phyloP scores from a whole-genome alignment of 1,284 basidiomycete species.

The Pholiota adiposa region DNA sequence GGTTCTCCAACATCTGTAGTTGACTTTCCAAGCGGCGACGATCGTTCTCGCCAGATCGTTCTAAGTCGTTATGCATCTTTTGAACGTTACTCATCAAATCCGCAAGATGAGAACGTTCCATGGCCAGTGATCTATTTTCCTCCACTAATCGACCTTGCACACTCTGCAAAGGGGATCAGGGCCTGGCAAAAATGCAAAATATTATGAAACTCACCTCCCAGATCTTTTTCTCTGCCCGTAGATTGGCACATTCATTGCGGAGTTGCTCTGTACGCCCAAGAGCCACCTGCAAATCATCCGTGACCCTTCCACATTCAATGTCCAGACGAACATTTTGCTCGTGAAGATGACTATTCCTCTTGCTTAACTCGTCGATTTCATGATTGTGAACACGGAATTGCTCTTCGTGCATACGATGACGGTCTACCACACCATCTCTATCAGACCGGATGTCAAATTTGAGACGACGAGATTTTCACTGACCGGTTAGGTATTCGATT shows the following conservation, averaged over 20 bases:
- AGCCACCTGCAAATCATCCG: slow-evolving; percentile 65
- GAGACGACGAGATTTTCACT: slow-evolving; percentile 29
- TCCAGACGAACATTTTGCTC: slow-evolving; percentile 71
- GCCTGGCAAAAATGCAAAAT: background rate
- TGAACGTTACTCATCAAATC: slow-evolving; percentile 89
- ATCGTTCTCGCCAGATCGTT: slow-evolving; percentile 82
- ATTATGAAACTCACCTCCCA: slow-evolving; percentile 70
- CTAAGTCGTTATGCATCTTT: slow-evolving; percentile 87
- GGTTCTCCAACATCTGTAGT: slow-evolving; percentile 77
- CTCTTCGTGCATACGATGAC: slow-evolving; percentile 68
- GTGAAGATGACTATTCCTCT: slow-evolving; percentile 69
- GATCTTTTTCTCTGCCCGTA: slow-evolving; percentile 90
- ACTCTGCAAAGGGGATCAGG: slow-evolving; percentile 46
- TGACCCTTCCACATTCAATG: slow-evolving; percentile 64
- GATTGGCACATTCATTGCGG: slow-evolving; percentile 83
- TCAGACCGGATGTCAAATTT: background rate
- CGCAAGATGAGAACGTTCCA: slow-evolving; percentile 84
- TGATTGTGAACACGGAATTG: slow-evolving; percentile 58
- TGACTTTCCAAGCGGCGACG: slow-evolving; percentile 80
- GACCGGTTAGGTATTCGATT: slow-evolving; percentile 74
- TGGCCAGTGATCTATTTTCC: slow-evolving; percentile 80
- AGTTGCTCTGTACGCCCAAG: slow-evolving; percentile 70
- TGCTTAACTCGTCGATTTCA: slow-evolving; percentile 63
- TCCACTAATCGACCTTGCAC: slow-evolving; percentile 80
- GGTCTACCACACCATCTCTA: slow-evolving; percentile 46